Evolutionary conservation across 441 rosid genomes (phyloP).

Genomic region (Croton laevigatus): DNA sequence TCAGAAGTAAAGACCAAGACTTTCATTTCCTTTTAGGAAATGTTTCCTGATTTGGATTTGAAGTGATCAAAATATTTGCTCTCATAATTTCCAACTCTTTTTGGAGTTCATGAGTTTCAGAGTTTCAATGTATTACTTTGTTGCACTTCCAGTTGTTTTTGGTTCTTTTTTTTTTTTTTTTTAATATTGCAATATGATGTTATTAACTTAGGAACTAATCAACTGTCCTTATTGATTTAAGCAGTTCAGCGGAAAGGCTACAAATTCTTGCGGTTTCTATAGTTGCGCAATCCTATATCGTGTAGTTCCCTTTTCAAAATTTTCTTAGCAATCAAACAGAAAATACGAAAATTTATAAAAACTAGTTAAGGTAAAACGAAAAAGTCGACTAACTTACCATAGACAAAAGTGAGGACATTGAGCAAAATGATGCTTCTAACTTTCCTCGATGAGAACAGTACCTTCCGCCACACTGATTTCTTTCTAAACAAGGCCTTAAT

Average conservation of each 20-base stretch:
- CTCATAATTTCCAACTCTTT: no score
- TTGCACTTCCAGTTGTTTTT: not conserved
- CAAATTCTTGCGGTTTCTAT: no score
- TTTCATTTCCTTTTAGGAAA: not conserved
- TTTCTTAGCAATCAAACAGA: not conserved
- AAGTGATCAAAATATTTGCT: not conserved
- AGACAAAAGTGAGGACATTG: slow-evolving; percentile 48
- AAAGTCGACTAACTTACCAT: slow-evolving; percentile 31
- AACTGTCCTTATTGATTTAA: not conserved
- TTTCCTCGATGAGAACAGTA: slow-evolving; percentile 42
- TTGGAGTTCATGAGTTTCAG: not conserved
- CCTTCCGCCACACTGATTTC: slow-evolving; percentile 38
- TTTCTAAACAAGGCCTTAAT: slow-evolving; percentile 30
- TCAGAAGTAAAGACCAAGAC: not conserved
- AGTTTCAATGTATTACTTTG: not conserved
- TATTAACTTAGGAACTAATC: not conserved
- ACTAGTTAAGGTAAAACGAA: not conserved
- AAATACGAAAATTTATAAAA: not conserved
- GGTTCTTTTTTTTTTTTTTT: not conserved
- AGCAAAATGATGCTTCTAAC: slow-evolving; percentile 53
- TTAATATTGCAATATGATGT: not conserved
- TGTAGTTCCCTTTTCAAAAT: not conserved
- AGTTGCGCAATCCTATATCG: not conserved
- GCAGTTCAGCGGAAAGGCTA: not conserved
- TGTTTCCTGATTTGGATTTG: not conserved